phyloP scores from a whole-genome alignment of 176 grass and related monocot species.

The Carex myosuroides region DNA sequence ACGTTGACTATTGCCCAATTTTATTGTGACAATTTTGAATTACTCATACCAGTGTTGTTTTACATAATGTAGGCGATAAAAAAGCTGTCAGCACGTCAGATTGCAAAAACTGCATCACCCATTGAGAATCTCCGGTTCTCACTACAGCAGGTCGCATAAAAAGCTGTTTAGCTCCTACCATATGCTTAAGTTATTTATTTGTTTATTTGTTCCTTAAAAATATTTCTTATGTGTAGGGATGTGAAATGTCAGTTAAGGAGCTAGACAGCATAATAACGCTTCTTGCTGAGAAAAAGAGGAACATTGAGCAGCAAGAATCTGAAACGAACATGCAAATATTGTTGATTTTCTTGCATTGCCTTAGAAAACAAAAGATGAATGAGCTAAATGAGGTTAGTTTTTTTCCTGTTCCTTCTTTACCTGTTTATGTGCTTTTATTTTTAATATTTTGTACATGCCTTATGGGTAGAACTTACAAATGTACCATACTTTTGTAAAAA shows the following conservation, averaged over 20 bases:
- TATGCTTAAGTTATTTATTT: not conserved
- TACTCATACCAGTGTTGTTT: not conserved
- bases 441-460: not conserved
- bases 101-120: slow-evolving; percentile 73
- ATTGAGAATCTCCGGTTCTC: slow-evolving; percentile 73
- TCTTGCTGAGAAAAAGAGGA: slow-evolving; percentile 83
- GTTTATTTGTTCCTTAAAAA: not conserved
- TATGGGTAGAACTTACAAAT: not conserved
- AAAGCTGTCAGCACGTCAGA: slow-evolving; percentile 67
- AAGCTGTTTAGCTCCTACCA: not conserved
- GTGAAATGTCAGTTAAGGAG: slow-evolving; percentile 78
- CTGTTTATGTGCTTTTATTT: not conserved
- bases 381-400: slow-evolving; percentile 85
- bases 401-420: not conserved
- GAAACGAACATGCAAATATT: slow-evolving; percentile 99
- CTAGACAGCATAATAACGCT: slow-evolving; percentile 72
- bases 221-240: slow-evolving; percentile 58
- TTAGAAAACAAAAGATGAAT: slow-evolving; percentile 93
- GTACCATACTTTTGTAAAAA: not conserved
- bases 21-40: not conserved
- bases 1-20: not conserved
- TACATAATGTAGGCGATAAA: slow-evolving; percentile 60
- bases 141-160: slow-evolving; percentile 64
- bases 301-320: slow-evolving; percentile 95
- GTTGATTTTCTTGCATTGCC: slow-evolving; percentile 86